Evolutionary conservation across 306 rosid genomes (phyloP).

Genomic region (Carpinus viminea): DNA sequence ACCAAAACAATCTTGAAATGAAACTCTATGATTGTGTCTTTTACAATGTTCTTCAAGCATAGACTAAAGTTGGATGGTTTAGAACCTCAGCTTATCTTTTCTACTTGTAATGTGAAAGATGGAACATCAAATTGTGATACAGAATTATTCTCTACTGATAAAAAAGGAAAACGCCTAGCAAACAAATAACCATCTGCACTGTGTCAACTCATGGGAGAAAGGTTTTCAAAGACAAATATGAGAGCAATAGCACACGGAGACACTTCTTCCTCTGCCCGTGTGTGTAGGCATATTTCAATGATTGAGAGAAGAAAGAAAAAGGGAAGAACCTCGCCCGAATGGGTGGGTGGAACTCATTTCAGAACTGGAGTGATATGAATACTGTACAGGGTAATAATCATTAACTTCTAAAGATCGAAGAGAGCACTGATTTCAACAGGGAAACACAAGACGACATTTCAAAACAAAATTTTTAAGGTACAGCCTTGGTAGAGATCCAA

Average conservation of each 20-base stretch:
- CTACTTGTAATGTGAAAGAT: neutral
- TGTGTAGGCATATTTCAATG: neutral
- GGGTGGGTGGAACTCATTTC: neutral
- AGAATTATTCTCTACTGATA: neutral
- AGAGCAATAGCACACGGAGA: neutral
- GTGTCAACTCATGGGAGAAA: neutral
- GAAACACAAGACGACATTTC: neutral
- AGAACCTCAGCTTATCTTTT: neutral
- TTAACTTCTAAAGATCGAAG: neutral
- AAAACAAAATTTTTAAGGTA: neutral
- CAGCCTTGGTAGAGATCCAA: neutral
- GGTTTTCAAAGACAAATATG: neutral
- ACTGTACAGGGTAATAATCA: neutral
- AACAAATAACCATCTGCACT: neutral
- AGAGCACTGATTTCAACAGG: neutral
- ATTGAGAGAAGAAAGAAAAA: neutral
- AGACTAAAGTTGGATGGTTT: neutral
- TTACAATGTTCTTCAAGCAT: neutral
- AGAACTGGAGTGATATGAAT: neutral
- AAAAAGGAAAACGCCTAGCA: neutral
- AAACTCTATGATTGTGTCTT: neutral
- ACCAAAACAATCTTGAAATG: slow-evolving; percentile 15
- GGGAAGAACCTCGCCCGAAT: neutral
- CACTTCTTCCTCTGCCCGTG: neutral
- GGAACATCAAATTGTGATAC: neutral